A percentile compares a stretch with the other conserved stretches of the same genome.
Conservation (phyloP, 192 early-diverging fungal species). For the Linnemannia exigua region DNA sequence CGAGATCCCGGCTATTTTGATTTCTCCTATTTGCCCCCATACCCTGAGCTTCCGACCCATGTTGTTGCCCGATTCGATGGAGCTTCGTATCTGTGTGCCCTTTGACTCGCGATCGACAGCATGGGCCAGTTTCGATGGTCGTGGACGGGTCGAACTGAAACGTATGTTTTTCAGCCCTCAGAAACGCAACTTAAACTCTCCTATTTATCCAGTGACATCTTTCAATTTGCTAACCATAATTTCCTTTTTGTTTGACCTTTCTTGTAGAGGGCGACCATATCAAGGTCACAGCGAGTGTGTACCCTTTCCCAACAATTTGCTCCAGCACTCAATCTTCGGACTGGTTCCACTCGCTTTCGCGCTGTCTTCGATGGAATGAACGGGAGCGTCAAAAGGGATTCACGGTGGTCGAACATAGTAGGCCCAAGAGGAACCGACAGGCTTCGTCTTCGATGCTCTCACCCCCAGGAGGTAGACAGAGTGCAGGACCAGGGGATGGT, state of each 20-base stretch:
- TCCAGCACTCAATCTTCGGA: slow-evolving; percentile 79
- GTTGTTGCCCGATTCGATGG: slow-evolving; percentile 93
- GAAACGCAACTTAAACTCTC: not conserved
- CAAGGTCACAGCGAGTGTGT: slow-evolving; percentile 86
- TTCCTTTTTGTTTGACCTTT: not conserved
- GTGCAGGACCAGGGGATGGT: not conserved
- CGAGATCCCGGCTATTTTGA: slow-evolving; percentile 91
- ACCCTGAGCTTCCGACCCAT: slow-evolving; percentile 97
- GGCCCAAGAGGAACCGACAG: slow-evolving; percentile 21
- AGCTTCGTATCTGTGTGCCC: slow-evolving; percentile 89
- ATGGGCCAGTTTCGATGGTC: slow-evolving; percentile 96
- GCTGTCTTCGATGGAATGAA: slow-evolving; percentile 95
- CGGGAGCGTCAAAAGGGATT: slow-evolving; percentile 91
- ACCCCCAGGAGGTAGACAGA: slow-evolving; percentile 1
- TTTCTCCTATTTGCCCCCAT: slow-evolving; percentile 95
- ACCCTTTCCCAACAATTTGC: slow-evolving; percentile 93
- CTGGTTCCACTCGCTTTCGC: slow-evolving; percentile 91
- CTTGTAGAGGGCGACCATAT: slow-evolving; percentile 84
- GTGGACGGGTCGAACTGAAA: slow-evolving; percentile 89
- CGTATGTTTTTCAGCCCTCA: slow-evolving; percentile 56
- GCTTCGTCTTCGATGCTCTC: slow-evolving; percentile 19
- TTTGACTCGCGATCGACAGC: slow-evolving; percentile 88
- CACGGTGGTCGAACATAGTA: slow-evolving; percentile 60
- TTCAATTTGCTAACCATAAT: not conserved
- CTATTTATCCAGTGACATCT: not conserved